Base-by-base conservation (phyloP, 2,329 filamentous ascomycete genomes). In the Colletotrichum spaethianum region DNA sequence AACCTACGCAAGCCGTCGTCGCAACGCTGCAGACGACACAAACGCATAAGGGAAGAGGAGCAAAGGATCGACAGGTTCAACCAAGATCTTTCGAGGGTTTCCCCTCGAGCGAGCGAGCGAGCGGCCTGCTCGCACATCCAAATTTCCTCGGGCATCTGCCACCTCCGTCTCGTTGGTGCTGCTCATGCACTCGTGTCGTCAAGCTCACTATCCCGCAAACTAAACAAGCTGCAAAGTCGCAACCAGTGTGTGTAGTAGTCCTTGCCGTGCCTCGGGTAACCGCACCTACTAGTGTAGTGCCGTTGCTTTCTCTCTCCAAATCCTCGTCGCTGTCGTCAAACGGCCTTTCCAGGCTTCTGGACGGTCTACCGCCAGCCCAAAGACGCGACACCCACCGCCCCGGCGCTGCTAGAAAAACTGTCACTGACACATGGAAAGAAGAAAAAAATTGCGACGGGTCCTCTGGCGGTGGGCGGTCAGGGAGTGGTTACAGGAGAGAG, bases 41-140 rank as follows among this genome's bases (percentile, higher is more conserved):
- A 28, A 18, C 52, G 36, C 28, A 16, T n/a, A 12, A 56, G 18
- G 4, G 8, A 44, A 31, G 31, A 55, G 9, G 20, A 55, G 14
- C 28, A 26, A n/a, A 36, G 44, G 67, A 70, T 70, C 31, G 63
- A 67, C 62, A 61, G 46, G 63, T 61, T 70, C 60, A 38, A 36
- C 38, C 52, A n/a, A 46, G 28, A 33, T 33, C 11, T 6, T 12
- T 31, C 28, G 20, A 31, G 1, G 20, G 18, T 9, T 6, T 44
- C n/a, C 18, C 52, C 9, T n/a, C 28, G 11, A 33, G 52, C 20
- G 20, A 20, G 31, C 50, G 8, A 9, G 52, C 20, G 20, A 20
- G 31, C 50, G 8, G 8, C 50, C 33, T 55, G 28, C n/a, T 28
- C n/a, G 11, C 28, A 44, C 16, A 6, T 18, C 20, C 20, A 7